Percentiles rank a stretch among this genome's conserved stretches.
Conservation (phyloP, 306 rosid species). For the Fragaria iinumae region DNA sequence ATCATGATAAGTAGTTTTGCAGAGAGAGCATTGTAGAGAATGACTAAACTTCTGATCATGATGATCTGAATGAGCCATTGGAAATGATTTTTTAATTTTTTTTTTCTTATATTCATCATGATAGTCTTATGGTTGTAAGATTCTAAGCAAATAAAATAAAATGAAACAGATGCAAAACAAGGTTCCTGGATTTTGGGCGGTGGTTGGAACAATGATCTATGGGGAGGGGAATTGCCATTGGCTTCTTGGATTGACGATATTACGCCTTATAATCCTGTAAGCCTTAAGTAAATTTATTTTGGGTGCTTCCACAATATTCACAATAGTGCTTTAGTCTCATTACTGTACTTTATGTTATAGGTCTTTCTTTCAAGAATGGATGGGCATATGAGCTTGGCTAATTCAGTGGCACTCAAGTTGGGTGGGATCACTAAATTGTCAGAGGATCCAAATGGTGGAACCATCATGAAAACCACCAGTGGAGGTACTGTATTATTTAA, state of each 20-base stretch:
- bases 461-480: slow-evolving; percentile 45
- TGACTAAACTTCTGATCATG: background rate
- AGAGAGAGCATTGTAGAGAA: background rate
- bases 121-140: background rate
- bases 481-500: slow-evolving; percentile 49
- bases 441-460: slow-evolving; percentile 72
- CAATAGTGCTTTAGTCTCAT: background rate
- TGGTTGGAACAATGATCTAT: slow-evolving; percentile 87
- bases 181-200: slow-evolving; percentile 95
- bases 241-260: slow-evolving; percentile 76
- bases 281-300: slow-evolving; percentile 23
- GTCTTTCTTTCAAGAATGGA: slow-evolving; percentile 79
- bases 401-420: slow-evolving; percentile 60
- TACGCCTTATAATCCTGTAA: slow-evolving; percentile 76
- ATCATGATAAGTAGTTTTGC: background rate
- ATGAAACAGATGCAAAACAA: slow-evolving; percentile 49
- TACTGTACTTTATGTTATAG: slow-evolving; percentile 35
- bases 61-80: background rate
- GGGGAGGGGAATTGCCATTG: slow-evolving; percentile 84
- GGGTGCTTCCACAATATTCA: slow-evolving; percentile 6
- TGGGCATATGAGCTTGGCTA: slow-evolving; percentile 87
- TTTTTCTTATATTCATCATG: too few relatives aligned
- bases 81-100: background rate
- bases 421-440: slow-evolving; percentile 58
- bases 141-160: background rate